phyloP scores from a whole-genome alignment of 257 asterid species.

The Marsdenia floribunda region DNA sequence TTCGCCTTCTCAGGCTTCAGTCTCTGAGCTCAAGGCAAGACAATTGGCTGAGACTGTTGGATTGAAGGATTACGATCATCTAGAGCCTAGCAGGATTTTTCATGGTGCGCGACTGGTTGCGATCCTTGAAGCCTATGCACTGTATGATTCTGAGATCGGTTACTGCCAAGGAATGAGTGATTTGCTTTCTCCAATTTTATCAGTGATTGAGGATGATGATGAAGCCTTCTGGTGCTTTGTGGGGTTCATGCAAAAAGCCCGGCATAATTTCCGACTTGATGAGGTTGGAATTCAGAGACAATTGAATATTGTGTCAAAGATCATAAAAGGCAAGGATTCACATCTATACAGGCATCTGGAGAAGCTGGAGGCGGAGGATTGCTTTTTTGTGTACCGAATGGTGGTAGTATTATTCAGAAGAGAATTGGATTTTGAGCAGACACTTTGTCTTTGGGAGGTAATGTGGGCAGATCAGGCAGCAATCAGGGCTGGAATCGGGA shows the following conservation, averaged over 20 bases:
- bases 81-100: slow-evolving; percentile 65
- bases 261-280: slow-evolving; percentile 88
- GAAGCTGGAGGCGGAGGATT: slow-evolving; percentile 87
- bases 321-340: slow-evolving; percentile 72
- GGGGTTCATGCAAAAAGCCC: slow-evolving; percentile 87
- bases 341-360: slow-evolving; percentile 77
- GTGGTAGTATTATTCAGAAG: slow-evolving; percentile 85
- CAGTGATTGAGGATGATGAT: slow-evolving; percentile 71
- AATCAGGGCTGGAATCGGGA: slow-evolving; percentile 63
- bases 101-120: slow-evolving; percentile 87
- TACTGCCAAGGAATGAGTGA: slow-evolving; percentile 98
- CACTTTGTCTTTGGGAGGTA: slow-evolving; percentile 88
- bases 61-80: slow-evolving; percentile 64
- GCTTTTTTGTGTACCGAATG: slow-evolving; percentile 92
- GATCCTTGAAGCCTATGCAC: slow-evolving; percentile 83
- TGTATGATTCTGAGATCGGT: slow-evolving; percentile 78
- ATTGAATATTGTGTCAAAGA: slow-evolving; percentile 58
- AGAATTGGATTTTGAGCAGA: slow-evolving; percentile 77
- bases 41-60: slow-evolving; percentile 68
- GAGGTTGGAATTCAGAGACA: slow-evolving; percentile 85
- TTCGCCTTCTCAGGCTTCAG: slow-evolving; percentile 67
- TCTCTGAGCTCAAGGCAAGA: slow-evolving; percentile 53
- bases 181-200: slow-evolving; percentile 76
- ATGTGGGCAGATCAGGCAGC: slow-evolving; percentile 99
- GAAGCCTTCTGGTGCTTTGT: slow-evolving; percentile 88